These are phyloP conservation scores for Colletotrichum simmondsii DNA, from an alignment of 2,329 filamentous ascomycete genomes.

Conservation along the genomic window DNA sequence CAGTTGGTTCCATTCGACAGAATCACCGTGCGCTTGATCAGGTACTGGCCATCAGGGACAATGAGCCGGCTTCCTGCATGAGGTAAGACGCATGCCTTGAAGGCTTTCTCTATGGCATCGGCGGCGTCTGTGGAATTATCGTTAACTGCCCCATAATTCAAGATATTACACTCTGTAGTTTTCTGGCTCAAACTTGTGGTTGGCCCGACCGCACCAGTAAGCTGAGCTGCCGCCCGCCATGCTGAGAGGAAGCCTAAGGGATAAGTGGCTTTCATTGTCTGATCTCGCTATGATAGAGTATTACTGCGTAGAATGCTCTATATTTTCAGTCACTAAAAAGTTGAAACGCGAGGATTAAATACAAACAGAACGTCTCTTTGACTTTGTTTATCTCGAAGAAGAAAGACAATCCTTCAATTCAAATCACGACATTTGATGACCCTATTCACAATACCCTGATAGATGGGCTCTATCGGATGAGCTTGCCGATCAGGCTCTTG, in stretches of 20 bases:
- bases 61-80: background rate
- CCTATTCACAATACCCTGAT: background rate
- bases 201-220: background rate
- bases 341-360: background rate
- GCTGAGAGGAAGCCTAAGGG: background rate
- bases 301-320: background rate
- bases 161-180: background rate
- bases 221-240: background rate
- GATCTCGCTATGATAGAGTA: background rate
- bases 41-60: background rate
- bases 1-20: background rate
- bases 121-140: background rate
- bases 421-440: background rate
- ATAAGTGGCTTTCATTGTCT: background rate
- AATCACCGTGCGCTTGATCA: background rate
- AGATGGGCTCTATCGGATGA: background rate
- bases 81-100: background rate
- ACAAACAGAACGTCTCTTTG: background rate
- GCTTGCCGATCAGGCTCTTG: background rate
- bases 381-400: background rate
- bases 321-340: background rate
- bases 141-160: background rate
- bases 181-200: background rate
- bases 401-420: background rate
- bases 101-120: background rate